Conservation (phyloP, 495 filamentous ascomycete species). For the Lichenothelia convexa region DNA sequence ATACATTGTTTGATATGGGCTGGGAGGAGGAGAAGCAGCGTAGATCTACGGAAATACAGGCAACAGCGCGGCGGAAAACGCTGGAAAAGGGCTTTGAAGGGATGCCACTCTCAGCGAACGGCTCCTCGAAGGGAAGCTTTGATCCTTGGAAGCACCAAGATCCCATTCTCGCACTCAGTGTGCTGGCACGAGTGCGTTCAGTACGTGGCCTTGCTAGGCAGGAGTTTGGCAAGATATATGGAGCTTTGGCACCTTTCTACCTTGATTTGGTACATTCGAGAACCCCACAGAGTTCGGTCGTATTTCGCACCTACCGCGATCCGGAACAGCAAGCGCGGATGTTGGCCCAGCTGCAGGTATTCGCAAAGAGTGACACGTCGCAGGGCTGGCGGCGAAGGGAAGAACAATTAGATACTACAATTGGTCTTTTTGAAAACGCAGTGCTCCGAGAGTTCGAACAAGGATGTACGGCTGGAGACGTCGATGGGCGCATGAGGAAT, state of each 20-base stretch:
- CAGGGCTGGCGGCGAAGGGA: conserved; percentile 52
- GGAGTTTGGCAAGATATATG: conserved; percentile 83
- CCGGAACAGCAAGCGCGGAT: conserved; percentile 80
- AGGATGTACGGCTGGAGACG: conserved; percentile 75
- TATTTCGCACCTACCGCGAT: conserved; percentile 74
- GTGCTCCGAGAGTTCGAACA: conserved; percentile 79
- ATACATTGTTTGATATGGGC: conserved; percentile 56
- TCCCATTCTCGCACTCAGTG: conserved; percentile 39
- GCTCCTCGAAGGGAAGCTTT: conserved; percentile 2
- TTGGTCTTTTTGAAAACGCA: conserved; percentile 74
- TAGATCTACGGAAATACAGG: conserved; percentile 13
- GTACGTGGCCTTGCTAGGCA: conserved; percentile 69
- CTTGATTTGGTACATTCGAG: conserved; percentile 54
- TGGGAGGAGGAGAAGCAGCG: conserved; percentile 33
- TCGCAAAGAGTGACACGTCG: conserved; percentile 63
- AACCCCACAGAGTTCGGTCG: conserved; percentile 58
- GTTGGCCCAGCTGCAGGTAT: conserved; percentile 57
- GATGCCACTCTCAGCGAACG: conserved; percentile 29
- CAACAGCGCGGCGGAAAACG: conserved; percentile 6
- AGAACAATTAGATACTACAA: conserved; percentile 52
- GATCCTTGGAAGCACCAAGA: conserved; percentile 26
- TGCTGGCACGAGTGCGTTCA: conserved; percentile 53
- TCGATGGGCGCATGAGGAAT: conserved; percentile 70
- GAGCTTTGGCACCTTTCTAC: conserved; percentile 74
- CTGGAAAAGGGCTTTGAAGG: conserved; percentile 52